Evolutionary conservation across 345 rosid genomes (phyloP).

Genomic region (Microthlaspi erraticum): DNA sequence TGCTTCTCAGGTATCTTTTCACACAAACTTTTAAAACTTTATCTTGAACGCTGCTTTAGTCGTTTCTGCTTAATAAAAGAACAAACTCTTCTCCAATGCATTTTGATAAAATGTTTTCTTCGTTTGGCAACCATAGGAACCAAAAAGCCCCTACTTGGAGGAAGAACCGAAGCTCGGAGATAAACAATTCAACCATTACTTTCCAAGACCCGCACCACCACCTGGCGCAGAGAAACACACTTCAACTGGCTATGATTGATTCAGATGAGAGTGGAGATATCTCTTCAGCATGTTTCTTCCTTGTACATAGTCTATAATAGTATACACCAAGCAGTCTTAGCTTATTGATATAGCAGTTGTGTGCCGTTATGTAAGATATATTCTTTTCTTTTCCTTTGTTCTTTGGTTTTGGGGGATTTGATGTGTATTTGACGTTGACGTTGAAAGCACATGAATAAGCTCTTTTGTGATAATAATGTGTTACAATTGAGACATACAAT

Average conservation of each 20-base stretch:
- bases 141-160: conserved; percentile 68
- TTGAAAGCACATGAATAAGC: conserved; percentile 26
- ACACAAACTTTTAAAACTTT: conserved; percentile 4
- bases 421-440: conserved; percentile 25
- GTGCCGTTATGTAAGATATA: conserved; percentile 12
- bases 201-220: conserved; percentile 76
- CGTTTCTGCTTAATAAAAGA: not conserved
- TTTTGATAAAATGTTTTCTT: conserved; percentile 19
- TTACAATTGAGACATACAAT: not conserved
- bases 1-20: conserved; percentile 61
- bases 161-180: conserved; percentile 66
- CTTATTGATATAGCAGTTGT: conserved; percentile 13
- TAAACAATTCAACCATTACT: conserved; percentile 42
- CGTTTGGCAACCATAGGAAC: conserved; percentile 33
- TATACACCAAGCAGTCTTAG: conserved; percentile 17
- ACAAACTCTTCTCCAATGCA: not conserved
- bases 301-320: not conserved
- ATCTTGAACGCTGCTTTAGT: not conserved
- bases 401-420: not conserved
- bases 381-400: not conserved
- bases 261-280: conserved; percentile 20
- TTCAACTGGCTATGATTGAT: conserved; percentile 49
- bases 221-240: conserved; percentile 73
- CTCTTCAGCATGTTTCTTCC: not conserved
- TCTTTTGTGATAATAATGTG: conserved; percentile 15